A percentile compares a stretch with the other conserved stretches of the same genome.
Evolutionary conservation across 2,329 filamentous ascomycete genomes (phyloP).

Genomic region (Balansia obtecta): DNA sequence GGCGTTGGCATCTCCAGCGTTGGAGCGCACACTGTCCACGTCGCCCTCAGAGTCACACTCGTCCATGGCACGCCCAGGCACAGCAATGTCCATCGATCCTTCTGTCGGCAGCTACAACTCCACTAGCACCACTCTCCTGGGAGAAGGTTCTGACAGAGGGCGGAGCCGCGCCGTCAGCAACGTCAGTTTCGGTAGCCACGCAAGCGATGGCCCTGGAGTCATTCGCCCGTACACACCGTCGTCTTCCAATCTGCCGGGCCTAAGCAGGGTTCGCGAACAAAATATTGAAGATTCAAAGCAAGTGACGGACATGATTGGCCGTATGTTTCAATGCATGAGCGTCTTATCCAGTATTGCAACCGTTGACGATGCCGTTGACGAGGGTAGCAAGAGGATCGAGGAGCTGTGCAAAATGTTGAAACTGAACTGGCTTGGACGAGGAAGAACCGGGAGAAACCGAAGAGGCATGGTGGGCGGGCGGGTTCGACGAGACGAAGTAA

Average conservation of each 20-base stretch:
- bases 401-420: slow-evolving; percentile 79
- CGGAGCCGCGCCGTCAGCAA: slow-evolving; percentile 79
- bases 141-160: slow-evolving; percentile 42
- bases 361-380: slow-evolving; percentile 50
- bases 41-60: slow-evolving; percentile 36
- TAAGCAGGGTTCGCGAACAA: slow-evolving; percentile 39
- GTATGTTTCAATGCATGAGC: slow-evolving; percentile 93
- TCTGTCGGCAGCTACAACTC: slow-evolving; percentile 69
- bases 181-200: slow-evolving; percentile 53
- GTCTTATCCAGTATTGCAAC: slow-evolving; percentile 65
- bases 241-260: slow-evolving; percentile 20
- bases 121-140: slow-evolving; percentile 68
- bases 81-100: slow-evolving; percentile 62
- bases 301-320: slow-evolving; percentile 84
- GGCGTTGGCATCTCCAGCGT: slow-evolving; percentile 40
- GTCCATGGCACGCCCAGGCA: slow-evolving; percentile 49
- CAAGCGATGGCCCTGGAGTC: slow-evolving; percentile 25
- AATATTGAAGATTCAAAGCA: slow-evolving; percentile 59
- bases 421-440: slow-evolving; percentile 90
- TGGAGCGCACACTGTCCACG: slow-evolving; percentile 36
- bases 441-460: slow-evolving; percentile 77
- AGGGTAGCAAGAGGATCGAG: slow-evolving; percentile 66
- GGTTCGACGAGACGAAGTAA: slow-evolving; percentile 32
- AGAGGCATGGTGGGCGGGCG: slow-evolving; percentile 73
- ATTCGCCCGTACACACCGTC: slow-evolving; percentile 41